Evolutionary conservation across 2,329 filamentous ascomycete species (phyloP).

Genomic region (Ceratocystis cubensis): DNA sequence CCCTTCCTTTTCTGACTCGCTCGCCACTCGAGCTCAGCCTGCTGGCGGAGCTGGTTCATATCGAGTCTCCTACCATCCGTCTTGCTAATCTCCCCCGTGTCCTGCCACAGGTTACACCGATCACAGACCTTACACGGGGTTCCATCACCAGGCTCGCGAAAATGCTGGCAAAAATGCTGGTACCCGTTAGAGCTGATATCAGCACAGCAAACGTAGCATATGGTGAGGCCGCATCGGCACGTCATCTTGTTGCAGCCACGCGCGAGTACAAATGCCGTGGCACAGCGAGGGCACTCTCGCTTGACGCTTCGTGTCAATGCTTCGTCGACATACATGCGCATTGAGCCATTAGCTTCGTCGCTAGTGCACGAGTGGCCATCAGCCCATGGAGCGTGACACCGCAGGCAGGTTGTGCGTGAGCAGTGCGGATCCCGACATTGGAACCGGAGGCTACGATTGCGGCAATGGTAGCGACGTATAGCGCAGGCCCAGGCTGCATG

Average conservation of each 20-base stretch:
- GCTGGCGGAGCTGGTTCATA: neutral
- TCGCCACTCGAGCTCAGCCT: neutral
- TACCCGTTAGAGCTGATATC: conserved; percentile 67
- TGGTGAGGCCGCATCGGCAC: conserved; percentile 89
- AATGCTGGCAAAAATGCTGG: conserved; percentile 91
- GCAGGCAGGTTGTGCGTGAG: conserved; percentile 59
- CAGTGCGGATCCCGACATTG: conserved; percentile 61
- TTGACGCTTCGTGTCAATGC: conserved; percentile 91
- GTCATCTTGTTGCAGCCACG: conserved; percentile 95
- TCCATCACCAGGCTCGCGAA: conserved; percentile 58
- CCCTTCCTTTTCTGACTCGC: neutral
- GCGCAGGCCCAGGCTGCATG: conserved; percentile 43
- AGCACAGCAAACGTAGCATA: conserved; percentile 93
- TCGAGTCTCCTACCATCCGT: conserved; percentile 23
- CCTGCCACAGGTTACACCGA: conserved; percentile 66
- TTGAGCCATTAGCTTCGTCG: conserved; percentile 54
- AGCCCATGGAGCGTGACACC: conserved; percentile 69
- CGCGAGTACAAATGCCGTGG: conserved; percentile 83
- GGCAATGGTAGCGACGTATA: conserved; percentile 54
- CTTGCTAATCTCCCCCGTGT: conserved; percentile 60
- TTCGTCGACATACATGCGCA: conserved; percentile 76
- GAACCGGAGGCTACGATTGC: conserved; percentile 63
- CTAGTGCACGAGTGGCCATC: conserved; percentile 89
- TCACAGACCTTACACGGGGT: conserved; percentile 63
- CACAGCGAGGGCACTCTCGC: conserved; percentile 83